Evolutionary conservation across 768 basidiomycete species (phyloP), one percentile per base, ranked within the genome.

Genomic region (Calocybe gangraenosa): DNA sequence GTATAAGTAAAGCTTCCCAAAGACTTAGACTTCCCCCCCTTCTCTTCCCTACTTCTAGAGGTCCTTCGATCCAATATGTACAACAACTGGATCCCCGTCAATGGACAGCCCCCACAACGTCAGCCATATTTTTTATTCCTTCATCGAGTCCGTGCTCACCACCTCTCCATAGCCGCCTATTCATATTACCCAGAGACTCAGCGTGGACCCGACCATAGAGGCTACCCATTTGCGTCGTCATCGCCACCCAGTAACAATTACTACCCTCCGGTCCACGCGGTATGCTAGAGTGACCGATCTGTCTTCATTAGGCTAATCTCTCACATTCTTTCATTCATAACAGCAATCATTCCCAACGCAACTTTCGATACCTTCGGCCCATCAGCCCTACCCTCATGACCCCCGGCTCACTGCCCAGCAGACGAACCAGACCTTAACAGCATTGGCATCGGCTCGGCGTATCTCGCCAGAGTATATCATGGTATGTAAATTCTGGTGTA

Each of bases 341-440:
- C 35, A 53, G 48, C 43, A 45, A 23, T 19, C 40, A 6, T 38
- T 37, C 13, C 42, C 34, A 14, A 22, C 34, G 10, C 47, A 39
- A 20, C 42, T 44, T 31, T 20, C 39, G 3, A 46, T 41, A 44
- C 21, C 25, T 23, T 18, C 44, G 33, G 23, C 32, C 22, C 35
- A 48, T 37, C 53, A 50, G 23, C 25, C 28, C 3, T 40, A 52
- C 34, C 38, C 42, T 31, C 46, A 41, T 32, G 50, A 55, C 37
- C 57, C 54, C 20, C 55, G 46, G 23, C 36, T 48, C 28, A 56
- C 46, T 15, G 57, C 42, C 6, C 55, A 58, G n/a, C 55, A 54
- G 42, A 58, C 57, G 5, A 50, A 58, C 43, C 52, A 54, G 45
- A 54, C 57, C 7, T 46, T 58, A 14, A 50, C 55, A 19, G 57